A percentile compares a stretch with the other conserved stretches of the same genome.
phyloP scores from a whole-genome alignment of 768 basidiomycete species.

The Neoboletus subvelutipes region DNA sequence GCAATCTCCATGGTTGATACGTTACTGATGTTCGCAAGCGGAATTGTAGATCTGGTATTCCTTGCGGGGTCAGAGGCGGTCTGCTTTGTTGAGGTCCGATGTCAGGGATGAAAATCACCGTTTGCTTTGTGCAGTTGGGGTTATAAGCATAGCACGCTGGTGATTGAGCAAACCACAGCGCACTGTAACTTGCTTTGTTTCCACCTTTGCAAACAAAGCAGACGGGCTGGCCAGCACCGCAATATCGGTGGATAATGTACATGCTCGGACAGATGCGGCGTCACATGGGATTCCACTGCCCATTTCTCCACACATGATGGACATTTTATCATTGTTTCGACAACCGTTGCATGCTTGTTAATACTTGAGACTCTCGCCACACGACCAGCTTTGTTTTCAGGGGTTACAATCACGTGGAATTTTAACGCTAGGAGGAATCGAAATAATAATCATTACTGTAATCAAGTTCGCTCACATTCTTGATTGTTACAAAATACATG shows the following conservation, averaged over 20 bases:
- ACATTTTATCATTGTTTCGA: background rate
- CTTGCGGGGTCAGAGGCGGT: background rate
- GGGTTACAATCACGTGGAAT: background rate
- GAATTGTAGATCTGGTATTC: background rate
- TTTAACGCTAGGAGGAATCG: too few relatives aligned
- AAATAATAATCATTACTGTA: too few relatives aligned
- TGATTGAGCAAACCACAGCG: background rate
- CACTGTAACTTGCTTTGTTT: slow-evolving; percentile 13
- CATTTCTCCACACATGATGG: background rate
- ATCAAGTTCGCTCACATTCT: background rate
- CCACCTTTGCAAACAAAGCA: slow-evolving; percentile 5
- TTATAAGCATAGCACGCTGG: background rate
- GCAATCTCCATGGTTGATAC: background rate
- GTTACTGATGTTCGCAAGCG: background rate
- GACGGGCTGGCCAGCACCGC: background rate
- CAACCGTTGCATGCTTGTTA: background rate
- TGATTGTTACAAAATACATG: background rate
- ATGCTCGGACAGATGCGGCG: background rate
- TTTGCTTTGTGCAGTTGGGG: slow-evolving; percentile 13
- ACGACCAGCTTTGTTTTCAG: background rate
- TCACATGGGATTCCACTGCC: background rate
- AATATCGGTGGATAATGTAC: background rate
- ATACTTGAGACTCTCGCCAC: background rate
- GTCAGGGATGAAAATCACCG: slow-evolving; percentile 5
- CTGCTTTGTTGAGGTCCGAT: slow-evolving; percentile 22